Evolutionary conservation across 805 yeast genomes (phyloP).

Genomic region (Ogataea trehaloabstinens): DNA sequence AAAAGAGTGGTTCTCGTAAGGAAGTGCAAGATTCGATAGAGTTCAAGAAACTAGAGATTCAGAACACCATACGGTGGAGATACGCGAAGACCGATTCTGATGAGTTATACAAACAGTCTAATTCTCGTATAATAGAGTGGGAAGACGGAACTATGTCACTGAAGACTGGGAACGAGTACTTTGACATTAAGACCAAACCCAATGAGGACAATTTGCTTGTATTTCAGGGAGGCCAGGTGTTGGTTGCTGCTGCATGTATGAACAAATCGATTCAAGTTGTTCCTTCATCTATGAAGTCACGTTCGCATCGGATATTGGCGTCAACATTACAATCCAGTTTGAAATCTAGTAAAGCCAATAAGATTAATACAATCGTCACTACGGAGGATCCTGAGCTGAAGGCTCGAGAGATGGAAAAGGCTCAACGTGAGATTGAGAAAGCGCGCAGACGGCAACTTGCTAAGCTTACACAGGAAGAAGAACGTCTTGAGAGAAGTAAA

Average conservation of each 20-base stretch:
- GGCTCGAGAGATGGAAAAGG: constrained; percentile 65
- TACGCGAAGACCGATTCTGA: constrained; percentile 72
- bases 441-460: constrained; percentile 61
- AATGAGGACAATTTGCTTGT: constrained; percentile 71
- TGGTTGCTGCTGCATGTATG: constrained; percentile 66
- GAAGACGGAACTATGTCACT: constrained; percentile 86
- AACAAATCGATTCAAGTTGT: constrained; percentile 68
- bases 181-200: constrained; percentile 68
- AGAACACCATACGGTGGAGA: constrained; percentile 90
- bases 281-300: constrained; percentile 88
- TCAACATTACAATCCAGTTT: constrained; percentile 57
- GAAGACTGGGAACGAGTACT: constrained; percentile 83
- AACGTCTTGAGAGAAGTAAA: constrained; percentile 46
- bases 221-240: constrained; percentile 67
- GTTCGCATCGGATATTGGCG: constrained; percentile 77
- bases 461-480: constrained; percentile 53
- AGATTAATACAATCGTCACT: constrained; percentile 49
- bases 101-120: constrained; percentile 79
- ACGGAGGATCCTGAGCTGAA: constrained; percentile 67
- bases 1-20: constrained; percentile 41
- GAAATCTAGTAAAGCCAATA: constrained; percentile 43
- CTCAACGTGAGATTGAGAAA: constrained; percentile 60
- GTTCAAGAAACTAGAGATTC: constrained; percentile 30
- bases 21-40: constrained; percentile 50
- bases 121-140: constrained; percentile 91